phyloP scores from a whole-genome alignment of 2,329 filamentous ascomycete genomes.

The Teratosphaeria destructans region DNA sequence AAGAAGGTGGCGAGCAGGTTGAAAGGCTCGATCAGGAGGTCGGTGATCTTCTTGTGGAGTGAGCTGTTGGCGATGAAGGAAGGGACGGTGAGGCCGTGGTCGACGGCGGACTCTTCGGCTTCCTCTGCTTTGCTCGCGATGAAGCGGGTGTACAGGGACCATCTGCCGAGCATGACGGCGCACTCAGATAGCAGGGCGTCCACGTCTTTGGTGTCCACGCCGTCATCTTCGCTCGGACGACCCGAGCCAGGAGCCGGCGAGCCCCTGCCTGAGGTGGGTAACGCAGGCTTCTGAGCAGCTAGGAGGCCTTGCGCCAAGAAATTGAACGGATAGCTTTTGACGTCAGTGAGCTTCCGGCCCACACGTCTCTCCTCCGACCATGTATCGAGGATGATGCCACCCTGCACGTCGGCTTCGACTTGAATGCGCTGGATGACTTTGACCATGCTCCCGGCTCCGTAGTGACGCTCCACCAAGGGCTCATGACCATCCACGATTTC shows the following conservation, averaged over 20 bases:
- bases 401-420: conserved; percentile 90
- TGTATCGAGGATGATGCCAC: conserved; percentile 87
- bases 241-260: conserved; percentile 58
- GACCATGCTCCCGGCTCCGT: conserved; percentile 85
- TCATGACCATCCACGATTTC: conserved; percentile 92
- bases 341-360: conserved; percentile 79
- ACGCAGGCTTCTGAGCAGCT: conserved; percentile 54
- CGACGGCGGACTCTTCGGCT: conserved; percentile 14
- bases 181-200: conserved; percentile 81
- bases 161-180: conserved; percentile 81
- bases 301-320: conserved; percentile 94
- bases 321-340: conserved; percentile 95
- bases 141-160: conserved; percentile 87
- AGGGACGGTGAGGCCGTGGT: conserved; percentile 53
- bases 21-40: conserved; percentile 68
- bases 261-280: conserved; percentile 43
- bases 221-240: conserved; percentile 71
- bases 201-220: conserved; percentile 93
- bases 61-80: conserved; percentile 68
- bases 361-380: conserved; percentile 86
- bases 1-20: conserved; percentile 93
- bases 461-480: conserved; percentile 83
- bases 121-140: conserved; percentile 57
- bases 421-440: conserved; percentile 88
- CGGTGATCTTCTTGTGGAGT: conserved; percentile 65